These are phyloP conservation scores for Sindora glabra DNA, from an alignment of 306 rosid species.

Conservation along the genomic window DNA sequence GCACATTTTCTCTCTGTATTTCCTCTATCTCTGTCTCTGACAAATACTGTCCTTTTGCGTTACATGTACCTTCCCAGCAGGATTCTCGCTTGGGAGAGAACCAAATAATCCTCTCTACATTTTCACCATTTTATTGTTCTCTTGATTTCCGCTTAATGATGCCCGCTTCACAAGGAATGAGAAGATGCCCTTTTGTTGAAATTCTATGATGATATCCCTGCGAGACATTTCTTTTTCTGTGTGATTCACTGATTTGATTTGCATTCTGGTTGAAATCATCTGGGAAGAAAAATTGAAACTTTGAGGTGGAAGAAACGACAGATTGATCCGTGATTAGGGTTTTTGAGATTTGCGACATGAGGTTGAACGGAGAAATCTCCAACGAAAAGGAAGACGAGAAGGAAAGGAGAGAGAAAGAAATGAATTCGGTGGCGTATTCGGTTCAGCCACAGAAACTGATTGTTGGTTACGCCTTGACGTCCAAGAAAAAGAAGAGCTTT, in stretches of 20 bases:
- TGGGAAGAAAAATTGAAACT: neutral
- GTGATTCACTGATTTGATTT: conserved; percentile 3
- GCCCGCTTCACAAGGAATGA: neutral
- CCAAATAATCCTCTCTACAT: neutral
- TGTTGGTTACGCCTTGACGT: conserved; percentile 45
- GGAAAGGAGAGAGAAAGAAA: conserved; percentile 7
- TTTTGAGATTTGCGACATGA: conserved; percentile 16
- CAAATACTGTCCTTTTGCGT: neutral
- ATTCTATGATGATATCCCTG: neutral
- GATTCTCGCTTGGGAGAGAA: neutral
- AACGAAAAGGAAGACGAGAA: neutral
- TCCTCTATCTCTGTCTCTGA: neutral
- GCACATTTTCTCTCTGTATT: neutral
- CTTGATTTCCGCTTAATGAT: neutral
- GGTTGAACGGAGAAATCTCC: conserved; percentile 27
- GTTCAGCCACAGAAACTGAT: conserved; percentile 19
- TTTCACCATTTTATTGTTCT: neutral
- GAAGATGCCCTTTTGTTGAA: neutral
- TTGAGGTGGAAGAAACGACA: neutral
- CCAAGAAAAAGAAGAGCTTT: conserved; percentile 42
- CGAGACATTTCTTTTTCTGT: neutral
- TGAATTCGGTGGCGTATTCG: neutral
- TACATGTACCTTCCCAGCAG: neutral
- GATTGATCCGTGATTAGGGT: conserved; percentile 11
- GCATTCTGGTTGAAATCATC: neutral